Percentiles rank a stretch among this genome's conserved stretches.
Conservation (phyloP, 2,329 filamentous ascomycete genomes). For the Cercospora sp. region DNA sequence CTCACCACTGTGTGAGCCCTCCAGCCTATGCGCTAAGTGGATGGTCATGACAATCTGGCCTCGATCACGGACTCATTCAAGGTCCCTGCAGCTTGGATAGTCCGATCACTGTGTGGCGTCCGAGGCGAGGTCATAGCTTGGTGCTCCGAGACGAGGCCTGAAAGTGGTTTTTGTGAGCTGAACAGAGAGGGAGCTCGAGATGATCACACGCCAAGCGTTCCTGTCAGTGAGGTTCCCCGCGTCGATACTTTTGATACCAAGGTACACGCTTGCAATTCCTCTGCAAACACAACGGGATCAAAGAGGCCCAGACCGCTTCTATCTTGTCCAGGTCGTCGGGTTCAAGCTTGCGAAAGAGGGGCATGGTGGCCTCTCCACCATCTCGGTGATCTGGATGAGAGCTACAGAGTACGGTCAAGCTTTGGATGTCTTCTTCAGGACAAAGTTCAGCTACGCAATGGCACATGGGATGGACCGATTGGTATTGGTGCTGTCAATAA, state of each 20-base stretch:
- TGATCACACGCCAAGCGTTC: not conserved
- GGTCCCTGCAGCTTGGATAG: not conserved
- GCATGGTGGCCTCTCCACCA: not conserved
- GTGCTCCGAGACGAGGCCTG: not conserved
- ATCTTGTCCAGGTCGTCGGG: not conserved
- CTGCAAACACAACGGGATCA: not conserved
- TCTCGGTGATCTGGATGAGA: constrained; percentile 2
- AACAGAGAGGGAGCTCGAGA: not conserved
- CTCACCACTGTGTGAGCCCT: not conserved
- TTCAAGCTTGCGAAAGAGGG: not conserved
- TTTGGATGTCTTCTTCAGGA: not conserved
- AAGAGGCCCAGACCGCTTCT: not conserved
- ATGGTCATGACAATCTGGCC: not conserved
- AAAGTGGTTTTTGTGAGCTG: not conserved
- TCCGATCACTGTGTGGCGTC: not conserved
- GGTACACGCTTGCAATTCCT: not conserved
- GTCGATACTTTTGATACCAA: not conserved
- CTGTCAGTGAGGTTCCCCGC: not conserved
- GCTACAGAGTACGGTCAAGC: not conserved
- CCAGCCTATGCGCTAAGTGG: not conserved
- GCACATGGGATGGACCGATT: not conserved
- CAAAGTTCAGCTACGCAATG: constrained; percentile 2
- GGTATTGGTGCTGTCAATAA: not conserved
- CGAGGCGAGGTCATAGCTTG: not conserved
- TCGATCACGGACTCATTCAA: not conserved